Conservation (phyloP, 176 grass and related monocot genomes). For the Triticum dicoccoides region DNA sequence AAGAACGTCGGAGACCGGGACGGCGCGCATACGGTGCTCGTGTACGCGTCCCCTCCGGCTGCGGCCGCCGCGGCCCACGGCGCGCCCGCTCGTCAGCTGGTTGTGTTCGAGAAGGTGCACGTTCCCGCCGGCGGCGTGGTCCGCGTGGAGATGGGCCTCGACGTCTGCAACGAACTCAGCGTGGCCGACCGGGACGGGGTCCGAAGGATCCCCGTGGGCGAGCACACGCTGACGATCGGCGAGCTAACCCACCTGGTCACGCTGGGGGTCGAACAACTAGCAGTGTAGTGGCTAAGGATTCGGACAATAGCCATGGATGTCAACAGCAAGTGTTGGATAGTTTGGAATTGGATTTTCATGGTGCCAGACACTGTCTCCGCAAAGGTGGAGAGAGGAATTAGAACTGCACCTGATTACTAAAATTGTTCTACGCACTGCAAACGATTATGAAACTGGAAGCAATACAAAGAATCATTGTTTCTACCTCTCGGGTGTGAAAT, state of each 20-base stretch:
- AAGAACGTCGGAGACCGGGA: slow-evolving; percentile 59
- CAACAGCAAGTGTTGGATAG: background rate
- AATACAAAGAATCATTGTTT: slow-evolving; percentile 40
- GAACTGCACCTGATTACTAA: slow-evolving; percentile 23
- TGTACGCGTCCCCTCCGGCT: slow-evolving; percentile 43
- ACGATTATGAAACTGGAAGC: slow-evolving; percentile 7
- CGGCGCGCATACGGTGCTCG: slow-evolving; percentile 65
- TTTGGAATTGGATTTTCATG: slow-evolving; percentile 4
- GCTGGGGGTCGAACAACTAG: slow-evolving; percentile 34
- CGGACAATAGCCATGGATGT: background rate
- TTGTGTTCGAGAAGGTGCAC: slow-evolving; percentile 85
- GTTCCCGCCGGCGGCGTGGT: slow-evolving; percentile 41
- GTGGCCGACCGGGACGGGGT: slow-evolving; percentile 45
- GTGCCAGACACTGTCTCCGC: slow-evolving; percentile 30
- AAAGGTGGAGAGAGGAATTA: slow-evolving; percentile 38
- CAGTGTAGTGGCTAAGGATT: slow-evolving; percentile 24
- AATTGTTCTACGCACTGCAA: slow-evolving; percentile 14
- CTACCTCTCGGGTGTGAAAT: background rate
- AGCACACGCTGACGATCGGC: slow-evolving; percentile 56
- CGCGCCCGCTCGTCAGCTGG: slow-evolving; percentile 44
- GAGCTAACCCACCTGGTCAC: slow-evolving; percentile 57
- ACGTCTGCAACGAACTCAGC: slow-evolving; percentile 59
- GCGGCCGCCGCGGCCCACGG: background rate
- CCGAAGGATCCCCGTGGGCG: slow-evolving; percentile 55
- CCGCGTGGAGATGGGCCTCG: slow-evolving; percentile 53